A percentile compares a stretch with the other conserved stretches of the same genome.
Conservation (phyloP, 257 asterid genomes). For the Voacanga thouarsii region DNA sequence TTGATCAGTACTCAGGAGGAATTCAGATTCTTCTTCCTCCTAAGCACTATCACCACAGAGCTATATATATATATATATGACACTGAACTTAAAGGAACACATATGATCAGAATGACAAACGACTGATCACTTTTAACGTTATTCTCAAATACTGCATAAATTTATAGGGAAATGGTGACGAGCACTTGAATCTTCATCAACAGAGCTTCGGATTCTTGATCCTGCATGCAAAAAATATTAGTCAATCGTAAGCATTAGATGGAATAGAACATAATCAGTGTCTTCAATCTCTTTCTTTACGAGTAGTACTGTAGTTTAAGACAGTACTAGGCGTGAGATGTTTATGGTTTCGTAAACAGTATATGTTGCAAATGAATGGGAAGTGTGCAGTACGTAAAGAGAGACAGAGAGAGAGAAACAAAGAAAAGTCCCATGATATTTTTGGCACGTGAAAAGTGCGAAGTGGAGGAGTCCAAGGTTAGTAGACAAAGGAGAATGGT, state of each 20-base stretch:
- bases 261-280: no score
- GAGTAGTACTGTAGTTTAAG: neutral
- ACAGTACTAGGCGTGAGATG: neutral
- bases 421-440: neutral
- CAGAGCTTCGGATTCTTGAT: constrained; percentile 10
- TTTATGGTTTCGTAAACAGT: neutral
- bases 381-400: no score
- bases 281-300: neutral
- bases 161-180: neutral
- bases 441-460: neutral
- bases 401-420: neutral
- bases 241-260: neutral
- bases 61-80: neutral
- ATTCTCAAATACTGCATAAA: constrained; percentile 4
- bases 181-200: constrained; percentile 5
- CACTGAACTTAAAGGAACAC: neutral
- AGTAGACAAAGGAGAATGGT: no score
- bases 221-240: constrained; percentile 19
- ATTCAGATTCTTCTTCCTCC: constrained; percentile 28
- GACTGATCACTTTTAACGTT: neutral
- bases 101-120: neutral
- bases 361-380: no score
- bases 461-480: neutral
- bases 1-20: constrained; percentile 1
- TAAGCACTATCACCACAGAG: neutral